A percentile compares a stretch with the other conserved stretches of the same genome.
Conservation (phyloP, 2,329 filamentous ascomycete genomes). For the Colletotrichum simmondsii region DNA sequence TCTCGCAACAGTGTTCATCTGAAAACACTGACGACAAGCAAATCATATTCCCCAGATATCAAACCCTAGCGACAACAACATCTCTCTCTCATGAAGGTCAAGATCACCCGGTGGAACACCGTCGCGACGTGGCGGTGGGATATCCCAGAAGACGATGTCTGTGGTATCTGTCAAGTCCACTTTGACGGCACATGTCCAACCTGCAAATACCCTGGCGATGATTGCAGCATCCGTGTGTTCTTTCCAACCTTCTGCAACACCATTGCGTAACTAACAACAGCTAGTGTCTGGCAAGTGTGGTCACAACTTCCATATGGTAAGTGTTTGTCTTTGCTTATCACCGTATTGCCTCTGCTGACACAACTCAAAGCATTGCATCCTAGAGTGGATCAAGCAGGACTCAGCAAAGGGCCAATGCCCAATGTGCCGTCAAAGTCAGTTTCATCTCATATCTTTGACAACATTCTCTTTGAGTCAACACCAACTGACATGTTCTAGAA, state of each 20-base stretch:
- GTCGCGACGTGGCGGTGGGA: constrained; percentile 99
- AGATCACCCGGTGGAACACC: constrained; percentile 90
- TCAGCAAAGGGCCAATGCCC: constrained; percentile 93
- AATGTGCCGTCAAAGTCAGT: constrained; percentile 93
- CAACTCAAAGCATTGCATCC: constrained; percentile 83
- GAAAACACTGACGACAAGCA: background rate
- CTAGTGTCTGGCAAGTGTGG: constrained; percentile 95
- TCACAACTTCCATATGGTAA: constrained; percentile 97
- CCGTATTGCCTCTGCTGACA: constrained; percentile 33
- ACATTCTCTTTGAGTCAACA: background rate
- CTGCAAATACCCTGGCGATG: constrained; percentile 97
- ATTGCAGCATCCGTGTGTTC: constrained; percentile 85
- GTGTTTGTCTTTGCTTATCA: constrained; percentile 37
- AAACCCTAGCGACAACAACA: background rate
- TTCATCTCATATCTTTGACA: background rate
- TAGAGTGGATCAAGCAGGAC: constrained; percentile 96
- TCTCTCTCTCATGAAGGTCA: constrained; percentile 82
- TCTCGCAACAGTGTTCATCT: background rate
- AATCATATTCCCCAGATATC: background rate
- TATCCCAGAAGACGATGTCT: constrained; percentile 96
- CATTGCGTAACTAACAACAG: background rate
- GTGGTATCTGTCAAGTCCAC: constrained; percentile 96
- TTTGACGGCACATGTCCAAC: constrained; percentile 98
- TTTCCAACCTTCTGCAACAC: background rate
- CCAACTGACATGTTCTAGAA: constrained; percentile 38